Evolutionary conservation across 192 early-diverging fungal species (phyloP).

Genomic region (Backusella morwellensis): DNA sequence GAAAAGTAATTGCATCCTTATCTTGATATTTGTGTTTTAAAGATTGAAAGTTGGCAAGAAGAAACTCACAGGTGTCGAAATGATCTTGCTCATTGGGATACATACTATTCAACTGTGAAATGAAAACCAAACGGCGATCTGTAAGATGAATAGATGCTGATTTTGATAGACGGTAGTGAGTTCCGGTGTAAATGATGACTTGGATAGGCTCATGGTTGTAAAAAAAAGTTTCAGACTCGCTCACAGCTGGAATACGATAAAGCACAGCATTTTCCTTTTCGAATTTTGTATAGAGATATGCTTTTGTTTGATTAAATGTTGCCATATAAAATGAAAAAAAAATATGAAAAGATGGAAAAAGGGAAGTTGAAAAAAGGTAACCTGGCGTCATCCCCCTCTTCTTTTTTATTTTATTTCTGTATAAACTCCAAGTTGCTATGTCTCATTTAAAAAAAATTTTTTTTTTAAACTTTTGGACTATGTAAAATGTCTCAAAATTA

Average conservation of each 20-base stretch:
- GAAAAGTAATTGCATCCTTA: neutral
- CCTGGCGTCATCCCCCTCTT: neutral
- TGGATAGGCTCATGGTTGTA: neutral
- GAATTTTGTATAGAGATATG: neutral
- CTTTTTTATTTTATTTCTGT: neutral
- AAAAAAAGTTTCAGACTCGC: neutral
- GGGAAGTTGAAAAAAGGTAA: neutral
- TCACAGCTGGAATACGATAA: neutral
- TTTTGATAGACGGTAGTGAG: neutral
- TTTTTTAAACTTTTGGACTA: neutral
- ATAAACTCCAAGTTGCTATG: neutral
- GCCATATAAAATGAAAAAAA: neutral
- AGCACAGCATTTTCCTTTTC: neutral
- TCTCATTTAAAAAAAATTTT: neutral
- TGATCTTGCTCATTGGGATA: neutral
- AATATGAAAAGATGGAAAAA: neutral
- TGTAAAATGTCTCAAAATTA: neutral
- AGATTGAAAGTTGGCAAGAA: neutral
- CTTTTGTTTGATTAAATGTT: neutral
- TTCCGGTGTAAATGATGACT: neutral
- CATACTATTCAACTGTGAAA: neutral
- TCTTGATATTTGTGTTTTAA: constrained; percentile 2
- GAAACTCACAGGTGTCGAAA: neutral
- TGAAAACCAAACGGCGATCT: neutral
- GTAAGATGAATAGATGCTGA: neutral